Base-by-base conservation (phyloP, 306 rosid species). In the Sicyos baderoa region DNA sequence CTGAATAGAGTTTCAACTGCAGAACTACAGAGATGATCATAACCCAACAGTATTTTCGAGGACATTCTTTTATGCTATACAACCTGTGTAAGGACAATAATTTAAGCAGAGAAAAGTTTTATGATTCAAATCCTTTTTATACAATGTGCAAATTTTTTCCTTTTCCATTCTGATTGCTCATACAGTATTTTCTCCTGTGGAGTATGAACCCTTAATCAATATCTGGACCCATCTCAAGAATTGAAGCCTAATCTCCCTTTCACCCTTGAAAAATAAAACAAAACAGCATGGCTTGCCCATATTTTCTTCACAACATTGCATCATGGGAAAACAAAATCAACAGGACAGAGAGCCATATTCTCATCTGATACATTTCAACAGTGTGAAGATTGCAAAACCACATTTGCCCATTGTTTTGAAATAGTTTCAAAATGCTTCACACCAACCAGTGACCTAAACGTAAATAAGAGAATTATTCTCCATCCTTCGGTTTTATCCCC, bases 21-120 rank as follows among this genome's bases (percentile, higher is more conserved):
- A 66, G 13, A 66, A 14, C 55, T 45, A 47, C 55, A 47, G 42
- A 44, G 57, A 47, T 67, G 56, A 23, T 23, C 13, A 47, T 47
- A 67, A 67, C 54, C 54, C 53, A 65, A 65, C 71, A 48, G 37
- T 49, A 67, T 67, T 67, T 67, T 23, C 16, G 44, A 47, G 71
- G 71, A 48, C 71, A 48, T 67, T 67, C 44, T 48, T 67, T 47
- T 66, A 64, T 64, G 53, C 70, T 64, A 53, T 4, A 64, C 35
- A 64, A 44, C 70, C 32, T 44, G 53, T 40, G 53, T 42, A 65
- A 45, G 71, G 53, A 65, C 71, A 65, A 65, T 65, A 65, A 65
- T 22, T 44, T 21, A 19, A 47, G 40, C 13, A 63, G 71, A 64
- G 70, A 44, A 40, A 22, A 65, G 70, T 45, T 44, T 65, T 27